A percentile compares a stretch with the other conserved stretches of the same genome.
Conservation (phyloP, 169 alveolate genomes). For the Eimeria tenella region DNA sequence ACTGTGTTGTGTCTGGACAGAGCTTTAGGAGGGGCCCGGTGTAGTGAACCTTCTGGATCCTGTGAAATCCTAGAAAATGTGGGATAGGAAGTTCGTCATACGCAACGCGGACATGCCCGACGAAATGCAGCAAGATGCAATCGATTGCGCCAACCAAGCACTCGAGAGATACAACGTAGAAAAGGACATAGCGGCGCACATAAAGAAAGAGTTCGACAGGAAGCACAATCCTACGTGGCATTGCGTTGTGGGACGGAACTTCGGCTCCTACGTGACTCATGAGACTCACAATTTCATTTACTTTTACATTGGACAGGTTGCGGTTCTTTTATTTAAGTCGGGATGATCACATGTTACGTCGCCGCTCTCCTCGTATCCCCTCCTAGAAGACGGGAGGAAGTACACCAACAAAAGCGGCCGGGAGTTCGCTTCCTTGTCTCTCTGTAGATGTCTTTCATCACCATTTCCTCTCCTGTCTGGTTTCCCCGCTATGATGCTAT, state of each 20-base stretch:
- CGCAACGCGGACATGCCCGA: constrained; percentile 99
- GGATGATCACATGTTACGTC: constrained; percentile 89
- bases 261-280: constrained; percentile 99
- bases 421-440: too few relatives aligned
- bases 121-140: constrained; percentile 98
- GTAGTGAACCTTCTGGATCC: too few relatives aligned
- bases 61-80: constrained; percentile 20
- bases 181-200: constrained; percentile 98
- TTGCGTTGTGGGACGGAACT: constrained; percentile 99
- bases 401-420: too few relatives aligned
- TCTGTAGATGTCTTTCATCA: too few relatives aligned
- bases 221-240: constrained; percentile 99
- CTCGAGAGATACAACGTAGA: constrained; percentile 96
- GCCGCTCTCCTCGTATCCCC: background rate
- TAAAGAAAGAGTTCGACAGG: constrained; percentile 99
- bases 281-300: constrained; percentile 99
- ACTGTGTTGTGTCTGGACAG: constrained; percentile 12
- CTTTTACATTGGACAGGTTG: constrained; percentile 99
- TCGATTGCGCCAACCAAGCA: constrained; percentile 99
- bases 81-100: constrained; percentile 87
- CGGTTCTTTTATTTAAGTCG: constrained; percentile 97
- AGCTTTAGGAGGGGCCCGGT: background rate
- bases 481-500: too few relatives aligned
- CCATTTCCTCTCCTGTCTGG: too few relatives aligned
- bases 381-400: too few relatives aligned